phyloP scores from a whole-genome alignment of 805 yeast genomes.

The Saccharomycopsis fodiens region DNA sequence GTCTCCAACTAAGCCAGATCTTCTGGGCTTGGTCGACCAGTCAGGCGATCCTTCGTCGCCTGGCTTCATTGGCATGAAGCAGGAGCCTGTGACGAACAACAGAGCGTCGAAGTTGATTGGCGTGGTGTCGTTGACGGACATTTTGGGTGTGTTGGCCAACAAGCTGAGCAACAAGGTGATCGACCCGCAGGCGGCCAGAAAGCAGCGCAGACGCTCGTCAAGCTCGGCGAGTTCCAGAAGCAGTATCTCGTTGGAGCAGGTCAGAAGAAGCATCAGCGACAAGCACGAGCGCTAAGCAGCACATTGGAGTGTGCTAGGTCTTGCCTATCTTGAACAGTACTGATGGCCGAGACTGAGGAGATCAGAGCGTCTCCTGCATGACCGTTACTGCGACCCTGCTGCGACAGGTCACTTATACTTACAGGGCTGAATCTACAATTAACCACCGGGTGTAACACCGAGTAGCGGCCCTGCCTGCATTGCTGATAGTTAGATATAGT shows the following conservation, averaged over 20 bases:
- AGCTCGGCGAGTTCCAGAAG: slow-evolving; percentile 15
- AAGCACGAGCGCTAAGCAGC: neutral
- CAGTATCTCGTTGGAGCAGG: slow-evolving; percentile 13
- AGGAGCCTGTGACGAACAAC: slow-evolving; percentile 34
- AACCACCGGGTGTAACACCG: too few species aligned
- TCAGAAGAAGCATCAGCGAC: slow-evolving; percentile 3
- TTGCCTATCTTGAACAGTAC: too few species aligned
- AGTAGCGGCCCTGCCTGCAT: too few species aligned
- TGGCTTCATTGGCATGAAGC: slow-evolving; percentile 19
- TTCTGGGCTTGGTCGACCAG: slow-evolving; percentile 10
- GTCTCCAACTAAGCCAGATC: slow-evolving; percentile 19
- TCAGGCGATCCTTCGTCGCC: neutral
- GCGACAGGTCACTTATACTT: too few species aligned
- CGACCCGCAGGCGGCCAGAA: slow-evolving; percentile 73
- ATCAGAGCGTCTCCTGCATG: too few species aligned
- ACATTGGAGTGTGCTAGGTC: too few species aligned
- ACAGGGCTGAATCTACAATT: too few species aligned
- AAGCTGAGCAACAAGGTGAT: slow-evolving; percentile 37
- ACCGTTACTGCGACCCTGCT: too few species aligned
- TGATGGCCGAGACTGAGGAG: too few species aligned
- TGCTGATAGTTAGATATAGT: too few species aligned
- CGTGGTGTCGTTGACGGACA: slow-evolving; percentile 87
- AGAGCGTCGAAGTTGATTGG: slow-evolving; percentile 81
- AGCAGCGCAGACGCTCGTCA: slow-evolving; percentile 16
- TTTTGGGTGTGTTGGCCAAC: slow-evolving; percentile 72